Evolutionary conservation across 305 asterid species (phyloP), one percentile per base, ranked within the genome.

Genomic region (Fraxinus dipetala): DNA sequence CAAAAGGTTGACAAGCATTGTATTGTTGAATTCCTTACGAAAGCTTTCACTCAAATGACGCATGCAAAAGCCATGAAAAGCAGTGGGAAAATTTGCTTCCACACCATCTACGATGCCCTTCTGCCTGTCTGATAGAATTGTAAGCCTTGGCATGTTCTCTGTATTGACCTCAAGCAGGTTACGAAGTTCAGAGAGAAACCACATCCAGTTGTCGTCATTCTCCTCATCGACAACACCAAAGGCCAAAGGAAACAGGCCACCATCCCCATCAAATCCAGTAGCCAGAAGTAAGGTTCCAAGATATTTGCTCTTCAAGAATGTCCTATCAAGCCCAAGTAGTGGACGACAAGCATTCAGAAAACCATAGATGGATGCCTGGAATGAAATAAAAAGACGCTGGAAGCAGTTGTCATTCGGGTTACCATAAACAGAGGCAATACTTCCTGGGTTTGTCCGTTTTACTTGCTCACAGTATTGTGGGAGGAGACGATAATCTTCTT

Each of bases 181-280:
- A 81, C 87, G 98, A 82, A 96, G 98, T 90, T 96, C 99, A 2
- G 98, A 94, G 76, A 96, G 94, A 84, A 94, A 96, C 99, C 99
- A 96, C 99, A 93, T 94, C 99, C 99, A 96, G 77, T 94, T 96
- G 9, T 90, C 98, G 48, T 94, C 97, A 77, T 85, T 93, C 84
- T 96, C 99, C 88, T 93, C 98, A 72, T 96, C 99, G 6, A 96
- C 98, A 72, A 96, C 98, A 72, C 98, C 99, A 81, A 96, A 94
- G 20, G 98, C 98, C 84, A 96, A 82, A 18, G 99, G 99, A 81
- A 92, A 96, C 69, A 96, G 94, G 48, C 91, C 97, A 63, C 97
- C 98, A 80, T 93, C 98, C 79, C 98, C 99, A 85, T 96, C 99
- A 83, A 96, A 94, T 51, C 98, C 98, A 74, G 97, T 94, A 77